These are phyloP conservation scores for Corymbia maculata DNA, from an alignment of 345 rosid species.

Conservation along the genomic window DNA sequence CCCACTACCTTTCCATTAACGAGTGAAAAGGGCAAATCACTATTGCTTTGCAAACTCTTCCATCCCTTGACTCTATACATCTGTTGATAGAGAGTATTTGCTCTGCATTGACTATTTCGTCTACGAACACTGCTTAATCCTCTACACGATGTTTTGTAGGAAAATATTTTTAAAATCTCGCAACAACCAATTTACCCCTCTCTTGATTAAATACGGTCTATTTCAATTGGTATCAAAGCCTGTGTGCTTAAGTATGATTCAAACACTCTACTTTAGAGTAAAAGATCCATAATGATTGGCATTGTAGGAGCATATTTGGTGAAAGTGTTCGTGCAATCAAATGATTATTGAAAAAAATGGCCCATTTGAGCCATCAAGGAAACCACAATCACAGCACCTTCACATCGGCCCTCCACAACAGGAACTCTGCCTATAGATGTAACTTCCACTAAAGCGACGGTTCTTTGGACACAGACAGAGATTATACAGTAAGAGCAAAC, in stretches of 20 bases:
- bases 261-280: background rate
- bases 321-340: too few species aligned
- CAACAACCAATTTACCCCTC: background rate
- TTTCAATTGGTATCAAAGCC: background rate
- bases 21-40: background rate
- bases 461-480: too few species aligned
- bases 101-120: background rate
- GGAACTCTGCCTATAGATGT: too few species aligned
- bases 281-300: background rate
- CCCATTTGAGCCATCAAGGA: too few species aligned
- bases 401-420: too few species aligned
- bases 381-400: too few species aligned
- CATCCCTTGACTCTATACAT: background rate
- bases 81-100: background rate
- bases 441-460: too few species aligned
- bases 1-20: background rate
- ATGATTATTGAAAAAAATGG: too few species aligned
- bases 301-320: background rate
- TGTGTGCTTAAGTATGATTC: background rate
- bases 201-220: rapidly evolving
- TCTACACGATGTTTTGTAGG: background rate
- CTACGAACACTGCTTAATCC: background rate
- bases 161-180: background rate
- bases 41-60: background rate
- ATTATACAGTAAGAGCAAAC: too few species aligned